phyloP scores from a whole-genome alignment of 2,329 filamentous ascomycete species.

The Venturia asperata region DNA sequence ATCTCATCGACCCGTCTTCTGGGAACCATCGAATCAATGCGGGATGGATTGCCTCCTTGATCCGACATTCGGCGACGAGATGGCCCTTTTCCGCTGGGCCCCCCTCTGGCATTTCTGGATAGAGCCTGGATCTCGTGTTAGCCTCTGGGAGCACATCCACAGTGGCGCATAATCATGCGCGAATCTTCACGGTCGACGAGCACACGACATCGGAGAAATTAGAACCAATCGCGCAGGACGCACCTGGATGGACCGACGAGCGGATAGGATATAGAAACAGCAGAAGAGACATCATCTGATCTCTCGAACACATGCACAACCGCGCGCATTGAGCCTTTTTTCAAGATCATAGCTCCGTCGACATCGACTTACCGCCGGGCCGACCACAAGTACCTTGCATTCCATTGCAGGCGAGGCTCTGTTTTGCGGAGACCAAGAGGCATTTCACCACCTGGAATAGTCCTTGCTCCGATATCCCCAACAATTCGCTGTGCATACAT shows the following conservation, averaged over 20 bases:
- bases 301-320: not conserved
- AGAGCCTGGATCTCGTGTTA: not conserved
- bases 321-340: not conserved
- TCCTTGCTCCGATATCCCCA: not conserved
- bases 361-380: not conserved
- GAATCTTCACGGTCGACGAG: not conserved
- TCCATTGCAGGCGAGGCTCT: not conserved
- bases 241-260: not conserved
- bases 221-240: not conserved
- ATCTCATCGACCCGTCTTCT: not conserved
- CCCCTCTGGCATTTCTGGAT: not conserved
- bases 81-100: not conserved
- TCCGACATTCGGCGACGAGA: not conserved
- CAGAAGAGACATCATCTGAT: not conserved
- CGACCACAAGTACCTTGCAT: constrained; percentile 11
- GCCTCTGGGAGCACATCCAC: not conserved
- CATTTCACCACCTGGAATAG: not conserved
- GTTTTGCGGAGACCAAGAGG: not conserved
- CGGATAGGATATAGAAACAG: not conserved
- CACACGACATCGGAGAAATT: not conserved
- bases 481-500: not conserved
- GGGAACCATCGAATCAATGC: not conserved
- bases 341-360: constrained; percentile 5
- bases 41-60: not conserved
- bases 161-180: not conserved